A percentile compares a stretch with the other conserved stretches of the same genome.
Conservation (phyloP, 2,329 filamentous ascomycete species). For the Shiraia sp. region DNA sequence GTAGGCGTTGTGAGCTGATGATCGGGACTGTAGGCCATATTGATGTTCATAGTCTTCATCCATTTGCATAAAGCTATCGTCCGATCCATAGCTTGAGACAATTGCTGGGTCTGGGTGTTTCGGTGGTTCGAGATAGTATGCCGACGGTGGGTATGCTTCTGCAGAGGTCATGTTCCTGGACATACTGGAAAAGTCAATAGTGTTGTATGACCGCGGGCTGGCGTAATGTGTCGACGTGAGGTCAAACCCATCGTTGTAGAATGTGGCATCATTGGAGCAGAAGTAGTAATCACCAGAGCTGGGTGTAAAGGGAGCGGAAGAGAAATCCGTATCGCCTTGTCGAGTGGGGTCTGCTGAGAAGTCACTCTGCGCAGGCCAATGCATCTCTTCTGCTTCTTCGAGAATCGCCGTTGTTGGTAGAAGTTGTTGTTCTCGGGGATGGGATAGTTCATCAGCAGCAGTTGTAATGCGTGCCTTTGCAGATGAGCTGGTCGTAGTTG, state of each 20-base stretch:
- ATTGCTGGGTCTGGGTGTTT: slow-evolving; percentile 24
- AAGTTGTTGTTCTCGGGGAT: slow-evolving; percentile 5
- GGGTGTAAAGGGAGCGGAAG: slow-evolving; percentile 11
- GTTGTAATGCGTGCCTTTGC: slow-evolving; percentile 16
- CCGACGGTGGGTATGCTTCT: slow-evolving; percentile 35
- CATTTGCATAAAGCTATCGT: slow-evolving; percentile 26
- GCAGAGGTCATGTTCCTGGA: slow-evolving; percentile 13
- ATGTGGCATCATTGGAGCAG: slow-evolving; percentile 22
- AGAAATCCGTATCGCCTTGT: slow-evolving; percentile 15
- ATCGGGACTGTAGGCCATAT: slow-evolving; percentile 17
- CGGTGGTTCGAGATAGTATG: slow-evolving; percentile 37
- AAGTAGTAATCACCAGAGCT: slow-evolving; percentile 13
- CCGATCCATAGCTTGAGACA: slow-evolving; percentile 20
- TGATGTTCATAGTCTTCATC: slow-evolving; percentile 30
- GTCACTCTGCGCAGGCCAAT: slow-evolving; percentile 25
- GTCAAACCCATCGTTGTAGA: slow-evolving; percentile 28
- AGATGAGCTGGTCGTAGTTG: slow-evolving; percentile 13
- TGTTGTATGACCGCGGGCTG: slow-evolving; percentile 28
- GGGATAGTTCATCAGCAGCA: slow-evolving; percentile 11
- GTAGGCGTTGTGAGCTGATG: slow-evolving; percentile 21
- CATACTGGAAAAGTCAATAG: slow-evolving; percentile 15
- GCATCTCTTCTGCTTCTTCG: slow-evolving; percentile 18
- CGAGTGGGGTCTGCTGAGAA: slow-evolving; percentile 11
- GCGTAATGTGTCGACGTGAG: slow-evolving; percentile 15
- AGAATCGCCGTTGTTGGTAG: slow-evolving; percentile 17